Conservation (phyloP, 208 protist genomes). For the Blastocrithidia nonstop region DNA sequence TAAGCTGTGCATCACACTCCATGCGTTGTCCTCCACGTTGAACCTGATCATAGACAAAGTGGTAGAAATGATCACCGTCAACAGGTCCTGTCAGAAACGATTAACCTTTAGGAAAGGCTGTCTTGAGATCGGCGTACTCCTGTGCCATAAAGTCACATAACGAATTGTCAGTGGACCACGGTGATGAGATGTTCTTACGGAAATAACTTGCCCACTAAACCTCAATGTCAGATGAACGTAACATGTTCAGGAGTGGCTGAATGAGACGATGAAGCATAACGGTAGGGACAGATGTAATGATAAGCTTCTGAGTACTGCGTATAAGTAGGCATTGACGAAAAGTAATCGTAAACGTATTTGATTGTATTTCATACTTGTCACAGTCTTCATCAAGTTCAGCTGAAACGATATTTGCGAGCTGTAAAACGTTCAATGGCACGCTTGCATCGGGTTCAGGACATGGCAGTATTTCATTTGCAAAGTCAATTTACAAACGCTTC, state of each 20-base stretch:
- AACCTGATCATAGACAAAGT: slow-evolving; percentile 74
- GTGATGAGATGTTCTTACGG: slow-evolving; percentile 64
- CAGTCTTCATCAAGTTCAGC: slow-evolving; percentile 27
- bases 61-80: slow-evolving; percentile 77
- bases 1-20: slow-evolving; percentile 63
- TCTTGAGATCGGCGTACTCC: slow-evolving; percentile 79
- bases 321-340: slow-evolving; percentile 34
- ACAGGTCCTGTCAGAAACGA: slow-evolving; percentile 70
- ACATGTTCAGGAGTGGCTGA: slow-evolving; percentile 18
- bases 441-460: slow-evolving; percentile 14
- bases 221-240: slow-evolving; percentile 10
- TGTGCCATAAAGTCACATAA: slow-evolving; percentile 73
- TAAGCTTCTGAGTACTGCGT: slow-evolving; percentile 21
- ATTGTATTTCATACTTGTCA: slow-evolving; percentile 8
- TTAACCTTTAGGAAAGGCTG: slow-evolving; percentile 49
- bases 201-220: slow-evolving; percentile 76
- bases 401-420: too few species aligned
- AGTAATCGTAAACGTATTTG: slow-evolving; percentile 16
- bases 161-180: slow-evolving; percentile 29
- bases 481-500: slow-evolving; percentile 79
- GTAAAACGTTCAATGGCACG: too few species aligned
- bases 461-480: slow-evolving; percentile 10
- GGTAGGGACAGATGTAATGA: slow-evolving; percentile 25
- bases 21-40: slow-evolving; percentile 8
- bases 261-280: slow-evolving; percentile 60